phyloP scores from a whole-genome alignment of 2,329 filamentous ascomycete genomes.

The Leptographium lundbergii region DNA sequence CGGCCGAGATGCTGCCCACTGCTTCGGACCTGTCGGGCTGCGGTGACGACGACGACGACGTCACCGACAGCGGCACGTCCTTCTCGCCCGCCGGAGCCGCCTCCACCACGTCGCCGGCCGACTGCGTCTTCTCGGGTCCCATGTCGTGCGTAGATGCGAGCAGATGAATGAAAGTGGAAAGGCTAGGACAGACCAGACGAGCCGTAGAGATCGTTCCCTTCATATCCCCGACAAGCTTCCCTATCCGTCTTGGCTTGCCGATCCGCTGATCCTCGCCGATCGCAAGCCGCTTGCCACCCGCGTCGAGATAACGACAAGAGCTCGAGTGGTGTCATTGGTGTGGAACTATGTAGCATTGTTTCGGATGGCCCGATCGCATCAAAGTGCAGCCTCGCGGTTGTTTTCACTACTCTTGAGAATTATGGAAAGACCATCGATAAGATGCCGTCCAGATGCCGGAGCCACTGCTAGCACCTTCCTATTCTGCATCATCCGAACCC shows the following conservation, averaged over 20 bases:
- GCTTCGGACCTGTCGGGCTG: not conserved
- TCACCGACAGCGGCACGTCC: not conserved
- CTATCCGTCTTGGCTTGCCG: not conserved
- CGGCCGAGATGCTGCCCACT: not conserved
- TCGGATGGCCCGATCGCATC: not conserved
- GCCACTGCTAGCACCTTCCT: too few species aligned
- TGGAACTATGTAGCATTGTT: too few species aligned
- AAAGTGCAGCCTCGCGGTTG: too few species aligned
- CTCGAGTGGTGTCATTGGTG: not conserved
- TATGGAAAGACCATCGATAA: too few species aligned
- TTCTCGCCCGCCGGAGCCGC: not conserved
- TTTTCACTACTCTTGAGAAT: too few species aligned
- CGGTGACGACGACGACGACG: not conserved
- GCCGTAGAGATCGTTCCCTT: too few species aligned
- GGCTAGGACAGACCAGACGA: too few species aligned
- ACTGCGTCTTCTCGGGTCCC: not conserved
- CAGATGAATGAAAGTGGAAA: too few species aligned
- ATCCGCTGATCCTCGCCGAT: not conserved
- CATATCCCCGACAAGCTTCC: not conserved
- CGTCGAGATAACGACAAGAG: not conserved
- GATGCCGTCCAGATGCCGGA: too few species aligned
- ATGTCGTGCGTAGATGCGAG: not conserved
- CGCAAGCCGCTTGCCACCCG: not conserved
- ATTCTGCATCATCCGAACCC: too few species aligned
- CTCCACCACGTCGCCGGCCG: not conserved